phyloP scores from a whole-genome alignment of 495 filamentous ascomycete genomes.

The Jackrogersella multiformis region DNA sequence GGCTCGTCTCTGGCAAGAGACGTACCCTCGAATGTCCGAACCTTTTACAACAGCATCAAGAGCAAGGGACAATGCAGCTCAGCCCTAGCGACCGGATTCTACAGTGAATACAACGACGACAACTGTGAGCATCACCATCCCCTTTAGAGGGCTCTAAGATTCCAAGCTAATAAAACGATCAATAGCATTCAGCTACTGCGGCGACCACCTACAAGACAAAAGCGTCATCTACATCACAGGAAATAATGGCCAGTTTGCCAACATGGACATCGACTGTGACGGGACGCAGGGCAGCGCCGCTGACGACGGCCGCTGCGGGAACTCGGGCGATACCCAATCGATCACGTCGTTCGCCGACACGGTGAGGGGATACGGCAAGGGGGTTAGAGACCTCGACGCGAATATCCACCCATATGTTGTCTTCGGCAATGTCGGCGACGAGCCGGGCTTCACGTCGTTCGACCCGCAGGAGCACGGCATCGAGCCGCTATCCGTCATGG shows the following conservation, averaged over 20 bases:
- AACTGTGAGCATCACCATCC: conserved; percentile 39
- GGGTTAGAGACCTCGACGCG: conserved; percentile 66
- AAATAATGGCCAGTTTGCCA: conserved; percentile 44
- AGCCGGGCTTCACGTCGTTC: conserved; percentile 55
- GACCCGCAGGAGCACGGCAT: conserved; percentile 62
- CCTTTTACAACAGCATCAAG: conserved; percentile 50
- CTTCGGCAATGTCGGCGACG: conserved; percentile 65
- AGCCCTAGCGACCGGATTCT: conserved; percentile 51
- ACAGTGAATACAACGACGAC: conserved; percentile 45
- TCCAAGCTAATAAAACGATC: neutral
- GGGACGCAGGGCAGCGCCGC: conserved; percentile 60
- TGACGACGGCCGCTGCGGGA: conserved; percentile 59
- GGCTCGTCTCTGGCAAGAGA: conserved; percentile 39
- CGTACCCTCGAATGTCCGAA: conserved; percentile 48
- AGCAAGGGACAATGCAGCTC: conserved; percentile 48
- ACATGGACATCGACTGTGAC: conserved; percentile 78
- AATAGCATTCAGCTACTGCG: conserved; percentile 54
- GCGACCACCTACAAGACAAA: conserved; percentile 48
- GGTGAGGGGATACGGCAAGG: conserved; percentile 53
- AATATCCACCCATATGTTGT: conserved; percentile 72
- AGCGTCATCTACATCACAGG: conserved; percentile 53
- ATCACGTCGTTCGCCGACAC: conserved; percentile 64
- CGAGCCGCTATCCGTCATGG: conserved; percentile 69
- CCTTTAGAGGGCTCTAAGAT: neutral
- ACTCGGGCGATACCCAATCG: conserved; percentile 61